Conservation (phyloP, 257 asterid species). For the Datura wrightii region DNA sequence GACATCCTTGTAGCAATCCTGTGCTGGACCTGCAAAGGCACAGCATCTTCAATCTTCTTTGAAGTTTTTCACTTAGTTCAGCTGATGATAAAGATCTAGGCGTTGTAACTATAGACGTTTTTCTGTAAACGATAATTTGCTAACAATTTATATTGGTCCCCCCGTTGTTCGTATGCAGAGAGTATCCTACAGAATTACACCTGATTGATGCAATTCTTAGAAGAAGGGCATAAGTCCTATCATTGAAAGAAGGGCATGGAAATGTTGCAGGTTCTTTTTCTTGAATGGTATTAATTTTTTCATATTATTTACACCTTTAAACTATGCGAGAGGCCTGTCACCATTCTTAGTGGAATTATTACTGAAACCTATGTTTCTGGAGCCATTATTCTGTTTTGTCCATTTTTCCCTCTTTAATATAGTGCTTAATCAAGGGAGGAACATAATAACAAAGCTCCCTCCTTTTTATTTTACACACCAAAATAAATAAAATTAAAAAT, state of each 20-base stretch:
- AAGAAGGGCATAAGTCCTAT: background rate
- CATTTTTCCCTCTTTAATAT: no score
- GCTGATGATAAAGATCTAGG: background rate
- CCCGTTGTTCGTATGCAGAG: background rate
- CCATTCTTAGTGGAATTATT: background rate
- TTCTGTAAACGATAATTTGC: slow-evolving; percentile 15
- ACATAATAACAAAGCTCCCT: background rate
- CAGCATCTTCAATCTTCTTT: background rate
- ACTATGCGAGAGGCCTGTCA: no score
- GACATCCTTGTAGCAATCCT: background rate
- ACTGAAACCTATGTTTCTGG: background rate
- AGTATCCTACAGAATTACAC: background rate
- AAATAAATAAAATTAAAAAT: background rate
- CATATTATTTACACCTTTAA: no score
- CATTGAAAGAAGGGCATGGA: background rate
- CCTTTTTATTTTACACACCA: background rate
- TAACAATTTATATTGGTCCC: background rate
- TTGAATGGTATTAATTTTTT: background rate
- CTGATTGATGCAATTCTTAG: background rate
- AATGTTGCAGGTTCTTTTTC: background rate
- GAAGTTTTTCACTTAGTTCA: background rate
- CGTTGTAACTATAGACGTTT: background rate
- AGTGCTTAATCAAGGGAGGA: background rate
- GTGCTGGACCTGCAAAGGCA: background rate
- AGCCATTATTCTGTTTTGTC: background rate